Evolutionary conservation across 2,329 filamentous ascomycete genomes (phyloP), one percentile per base, ranked within the genome.

Genomic region (Pestalotiopsis sp.): DNA sequence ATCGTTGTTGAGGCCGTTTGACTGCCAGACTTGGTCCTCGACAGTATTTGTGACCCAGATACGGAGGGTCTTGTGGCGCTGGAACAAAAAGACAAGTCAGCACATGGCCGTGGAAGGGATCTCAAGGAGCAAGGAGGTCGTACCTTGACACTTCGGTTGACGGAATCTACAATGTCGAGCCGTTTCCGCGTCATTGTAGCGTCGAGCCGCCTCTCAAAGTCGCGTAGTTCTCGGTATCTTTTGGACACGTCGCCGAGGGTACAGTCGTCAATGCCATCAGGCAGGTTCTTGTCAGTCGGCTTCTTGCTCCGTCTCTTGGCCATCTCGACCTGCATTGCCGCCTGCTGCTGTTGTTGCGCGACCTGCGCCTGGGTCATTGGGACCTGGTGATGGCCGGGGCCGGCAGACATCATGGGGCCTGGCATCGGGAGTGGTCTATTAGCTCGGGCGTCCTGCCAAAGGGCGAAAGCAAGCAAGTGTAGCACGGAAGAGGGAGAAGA

Each of bases 21-120:
- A 87, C 81, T 99, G 96, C 96, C 96, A 98, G 39, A 92, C 91
- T 81, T 99, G 96, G 76, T 96, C 93, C 79, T 98, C 94, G 41
- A 92, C 94, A 1, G 94, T 97, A 81, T 99, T 99, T 76, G 91
- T 95, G 75, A 99, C 91, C 94, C 94, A 98, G 71, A 99, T 88
- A 71, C 95, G 92, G 80, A 99, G 85, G 2, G 94, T 97, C 77
- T 92, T 93, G 80, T 91, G 92, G 73, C 93, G 89, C 88, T 93
- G 67, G 12, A 25, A 65, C 5, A 63, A 65, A 4, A 63, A 27
- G 17, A 14, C 31, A 6, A 49, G 67, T 77, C 52, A 70, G 68
- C 55, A 68, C 60, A 13, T 23, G 31, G 25, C n/a, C 25, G 58
- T 45, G n/a, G 14, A 36, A 23, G 7, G 38, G 7, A 27, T 49